Evolutionary conservation across 257 asterid genomes (phyloP).

Genomic region (Solanum ahanhuiri): DNA sequence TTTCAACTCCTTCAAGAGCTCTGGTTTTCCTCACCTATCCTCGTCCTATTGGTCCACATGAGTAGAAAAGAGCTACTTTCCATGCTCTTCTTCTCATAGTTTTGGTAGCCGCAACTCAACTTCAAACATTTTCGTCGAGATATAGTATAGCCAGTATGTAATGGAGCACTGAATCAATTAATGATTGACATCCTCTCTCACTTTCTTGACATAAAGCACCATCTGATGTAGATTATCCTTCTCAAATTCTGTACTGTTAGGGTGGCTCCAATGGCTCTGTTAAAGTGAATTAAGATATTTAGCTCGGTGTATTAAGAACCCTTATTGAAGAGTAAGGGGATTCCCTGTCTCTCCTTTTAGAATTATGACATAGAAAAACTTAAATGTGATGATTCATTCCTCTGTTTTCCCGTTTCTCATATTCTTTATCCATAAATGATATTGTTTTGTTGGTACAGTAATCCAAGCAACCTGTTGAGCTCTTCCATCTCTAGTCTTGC

Average conservation of each 20-base stretch:
- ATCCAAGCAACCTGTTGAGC: background rate
- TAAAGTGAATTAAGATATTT: background rate
- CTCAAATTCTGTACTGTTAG: background rate
- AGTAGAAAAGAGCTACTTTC: background rate
- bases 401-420: background rate
- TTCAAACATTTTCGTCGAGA: background rate
- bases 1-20: background rate
- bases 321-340: background rate
- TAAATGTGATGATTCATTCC: background rate
- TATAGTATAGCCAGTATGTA: background rate
- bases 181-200: background rate
- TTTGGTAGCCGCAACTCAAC: background rate
- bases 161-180: background rate
- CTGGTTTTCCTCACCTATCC: background rate
- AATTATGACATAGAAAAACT: background rate
- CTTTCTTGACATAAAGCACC: background rate
- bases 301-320: background rate
- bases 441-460: background rate
- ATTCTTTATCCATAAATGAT: background rate
- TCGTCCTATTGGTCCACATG: background rate
- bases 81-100: background rate
- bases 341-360: background rate
- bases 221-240: background rate
- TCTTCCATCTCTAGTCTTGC: background rate
- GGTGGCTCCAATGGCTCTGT: background rate